These are phyloP conservation scores for Eimeria necatrix DNA, from an alignment of 169 alveolate genomes.

Conservation along the genomic window DNA sequence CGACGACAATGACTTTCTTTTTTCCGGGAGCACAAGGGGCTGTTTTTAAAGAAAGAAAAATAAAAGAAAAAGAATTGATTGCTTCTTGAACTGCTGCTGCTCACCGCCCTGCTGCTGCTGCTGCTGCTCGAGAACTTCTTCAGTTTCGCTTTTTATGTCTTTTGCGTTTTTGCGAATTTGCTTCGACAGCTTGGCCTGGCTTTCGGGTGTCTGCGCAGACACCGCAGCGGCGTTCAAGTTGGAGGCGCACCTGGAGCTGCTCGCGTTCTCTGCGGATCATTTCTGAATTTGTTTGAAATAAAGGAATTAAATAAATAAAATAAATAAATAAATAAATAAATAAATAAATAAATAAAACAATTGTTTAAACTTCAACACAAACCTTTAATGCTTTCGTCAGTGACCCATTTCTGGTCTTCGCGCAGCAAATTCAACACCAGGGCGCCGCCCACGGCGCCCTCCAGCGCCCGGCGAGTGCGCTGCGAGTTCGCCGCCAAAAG, in stretches of 20 bases:
- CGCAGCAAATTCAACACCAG: constrained; percentile 2
- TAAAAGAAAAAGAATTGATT: no score
- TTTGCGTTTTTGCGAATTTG: not conserved
- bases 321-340: not conserved
- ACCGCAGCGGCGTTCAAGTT: not conserved
- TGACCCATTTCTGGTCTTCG: constrained; percentile 19
- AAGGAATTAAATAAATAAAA: not conserved
- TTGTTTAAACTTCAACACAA: not conserved
- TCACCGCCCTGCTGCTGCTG: not conserved
- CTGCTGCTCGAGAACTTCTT: constrained; percentile 20
- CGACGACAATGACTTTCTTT: constrained; percentile 20
- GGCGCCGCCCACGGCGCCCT: constrained; percentile 1
- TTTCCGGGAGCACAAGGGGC: constrained; percentile 27
- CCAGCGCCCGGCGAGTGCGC: not conserved
- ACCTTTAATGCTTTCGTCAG: constrained; percentile 38
- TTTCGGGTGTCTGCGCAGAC: not conserved
- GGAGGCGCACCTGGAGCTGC: constrained; percentile 29
- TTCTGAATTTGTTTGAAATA: not conserved
- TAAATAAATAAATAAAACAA: not conserved
- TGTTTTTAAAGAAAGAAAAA: not conserved
- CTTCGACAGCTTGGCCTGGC: constrained; percentile 7
- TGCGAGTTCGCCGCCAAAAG: constrained; percentile 24
- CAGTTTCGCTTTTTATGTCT: not conserved
- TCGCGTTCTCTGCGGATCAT: constrained; percentile 24
- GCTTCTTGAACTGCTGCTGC: not conserved